Base-by-base conservation (phyloP, 2,329 filamentous ascomycete species). In the Colletotrichum sp. region DNA sequence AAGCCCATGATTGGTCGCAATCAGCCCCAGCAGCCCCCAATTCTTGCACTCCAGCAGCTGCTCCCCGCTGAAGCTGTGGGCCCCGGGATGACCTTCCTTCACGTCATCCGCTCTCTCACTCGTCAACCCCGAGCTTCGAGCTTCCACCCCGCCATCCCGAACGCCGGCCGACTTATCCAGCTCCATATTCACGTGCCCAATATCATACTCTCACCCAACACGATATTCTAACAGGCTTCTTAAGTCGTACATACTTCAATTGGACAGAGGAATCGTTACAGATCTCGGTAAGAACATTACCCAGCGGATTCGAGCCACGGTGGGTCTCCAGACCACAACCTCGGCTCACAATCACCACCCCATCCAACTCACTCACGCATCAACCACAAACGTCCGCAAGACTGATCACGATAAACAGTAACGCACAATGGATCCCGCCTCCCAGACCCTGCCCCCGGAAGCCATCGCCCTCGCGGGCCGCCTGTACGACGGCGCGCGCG, bases 401-500 rank as follows among this genome's bases (percentile, higher is more conserved):
- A 10, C 16, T 66, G 8, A 30, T 2, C 16, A 21, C 26, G 9
- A 18, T 15, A 71, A n/a, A 8, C 10, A 21, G 3, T 32, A 62
- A n/a, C 2, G 1, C 34, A 69, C 3, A 49, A 76, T 76, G 73
- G 73, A 75, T 4, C 64, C 64, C 10, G 28, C 62, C 8, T 72
- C 70, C 9, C 32, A 59, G 4, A 30, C 66, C 13, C 86, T 94
- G 8, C 91, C 93, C 0, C 91, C 92, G 0, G 93, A 92, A 81
- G 92, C 91, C 52, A 87, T 95, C 66, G 92, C 90, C 6, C 89
- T 95, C 36, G 93, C 93, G 3, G 86, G 88, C 12, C 90, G 90
- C 78, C 90, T 95, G 85, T 95, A 94, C 84, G 89, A 94, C 79
- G 89, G 92, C 32, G 93, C 94, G 2, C 89, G 94, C 36, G 81